These are phyloP conservation scores for Apophysomyces sp. DNA, from an alignment of 371 early-diverging fungal species.

Conservation along the genomic window DNA sequence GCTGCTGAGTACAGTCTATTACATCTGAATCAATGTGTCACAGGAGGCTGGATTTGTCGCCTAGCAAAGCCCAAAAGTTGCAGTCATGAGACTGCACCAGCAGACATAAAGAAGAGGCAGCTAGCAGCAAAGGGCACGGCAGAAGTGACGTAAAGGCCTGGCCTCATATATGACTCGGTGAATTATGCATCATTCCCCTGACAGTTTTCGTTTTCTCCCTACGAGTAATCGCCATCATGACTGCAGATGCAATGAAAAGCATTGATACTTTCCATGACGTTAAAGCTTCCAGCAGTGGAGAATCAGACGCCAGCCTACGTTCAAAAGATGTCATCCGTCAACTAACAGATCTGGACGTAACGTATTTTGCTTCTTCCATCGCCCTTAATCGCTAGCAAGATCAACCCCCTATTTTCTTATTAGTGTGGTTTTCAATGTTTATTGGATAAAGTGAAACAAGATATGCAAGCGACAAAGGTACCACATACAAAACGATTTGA, in stretches of 20 bases:
- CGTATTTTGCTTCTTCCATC: neutral
- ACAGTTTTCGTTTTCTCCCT: neutral
- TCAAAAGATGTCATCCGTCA: constrained; percentile 13
- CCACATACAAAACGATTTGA: neutral
- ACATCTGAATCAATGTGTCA: no score
- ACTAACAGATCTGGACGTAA: constrained; percentile 21
- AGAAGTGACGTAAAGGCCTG: neutral
- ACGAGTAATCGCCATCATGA: neutral
- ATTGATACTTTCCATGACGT: neutral
- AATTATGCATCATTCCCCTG: neutral
- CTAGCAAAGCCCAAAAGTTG: no score
- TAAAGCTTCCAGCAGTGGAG: neutral
- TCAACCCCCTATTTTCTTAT: neutral
- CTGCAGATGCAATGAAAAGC: neutral
- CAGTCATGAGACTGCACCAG: no score
- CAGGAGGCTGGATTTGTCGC: no score
- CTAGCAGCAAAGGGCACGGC: neutral
- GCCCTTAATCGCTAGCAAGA: neutral
- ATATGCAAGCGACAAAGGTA: constrained; percentile 33
- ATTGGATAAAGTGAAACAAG: constrained; percentile 37
- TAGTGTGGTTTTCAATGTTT: constrained; percentile 31
- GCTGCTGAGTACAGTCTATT: no score
- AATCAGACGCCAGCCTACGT: neutral
- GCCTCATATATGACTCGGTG: neutral
- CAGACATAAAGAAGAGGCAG: no score